Evolutionary conservation across 2,329 filamentous ascomycete genomes (phyloP).

Genomic region (Dactylonectria estremocensis): DNA sequence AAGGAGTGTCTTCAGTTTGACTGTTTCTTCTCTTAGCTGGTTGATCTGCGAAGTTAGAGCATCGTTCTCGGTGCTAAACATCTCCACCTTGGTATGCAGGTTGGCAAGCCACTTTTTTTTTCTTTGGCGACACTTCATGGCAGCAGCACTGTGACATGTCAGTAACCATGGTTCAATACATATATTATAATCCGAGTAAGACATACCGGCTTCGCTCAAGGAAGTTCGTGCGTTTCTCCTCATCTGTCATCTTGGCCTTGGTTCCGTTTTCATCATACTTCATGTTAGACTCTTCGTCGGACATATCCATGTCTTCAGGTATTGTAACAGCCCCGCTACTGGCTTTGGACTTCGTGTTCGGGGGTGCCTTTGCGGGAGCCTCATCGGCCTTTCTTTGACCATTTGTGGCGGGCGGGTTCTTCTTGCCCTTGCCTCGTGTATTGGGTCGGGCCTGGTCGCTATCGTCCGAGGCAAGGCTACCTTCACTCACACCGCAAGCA

Average conservation of each 20-base stretch:
- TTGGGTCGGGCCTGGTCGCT: constrained; percentile 77
- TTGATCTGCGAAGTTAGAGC: constrained; percentile 86
- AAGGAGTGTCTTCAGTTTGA: constrained; percentile 93
- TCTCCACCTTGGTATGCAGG: too few species aligned
- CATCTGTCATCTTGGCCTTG: constrained; percentile 68
- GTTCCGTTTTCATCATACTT: constrained; percentile 42
- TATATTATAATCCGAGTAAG: neutral
- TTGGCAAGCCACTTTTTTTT: constrained; percentile 99
- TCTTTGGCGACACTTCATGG: constrained; percentile 94
- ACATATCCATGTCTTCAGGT: constrained; percentile 65
- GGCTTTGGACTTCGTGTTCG: constrained; percentile 79
- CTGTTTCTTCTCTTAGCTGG: constrained; percentile 90
- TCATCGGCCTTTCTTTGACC: constrained; percentile 86
- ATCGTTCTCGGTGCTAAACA: constrained; percentile 94
- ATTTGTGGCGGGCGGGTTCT: constrained; percentile 68
- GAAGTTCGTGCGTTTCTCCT: constrained; percentile 99
- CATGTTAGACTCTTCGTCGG: constrained; percentile 66
- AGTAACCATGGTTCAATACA: constrained; percentile 22
- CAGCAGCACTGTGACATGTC: constrained; percentile 79
- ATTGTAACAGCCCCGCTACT: constrained; percentile 35
- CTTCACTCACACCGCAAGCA: constrained; percentile 75
- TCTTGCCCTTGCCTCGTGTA: too few species aligned
- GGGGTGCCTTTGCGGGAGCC: constrained; percentile 72
- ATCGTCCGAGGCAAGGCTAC: constrained; percentile 81
- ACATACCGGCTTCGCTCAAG: constrained; percentile 93